Evolutionary conservation across 2,329 filamentous ascomycete genomes (phyloP).

Genomic region (Fusarium sulawesiense): DNA sequence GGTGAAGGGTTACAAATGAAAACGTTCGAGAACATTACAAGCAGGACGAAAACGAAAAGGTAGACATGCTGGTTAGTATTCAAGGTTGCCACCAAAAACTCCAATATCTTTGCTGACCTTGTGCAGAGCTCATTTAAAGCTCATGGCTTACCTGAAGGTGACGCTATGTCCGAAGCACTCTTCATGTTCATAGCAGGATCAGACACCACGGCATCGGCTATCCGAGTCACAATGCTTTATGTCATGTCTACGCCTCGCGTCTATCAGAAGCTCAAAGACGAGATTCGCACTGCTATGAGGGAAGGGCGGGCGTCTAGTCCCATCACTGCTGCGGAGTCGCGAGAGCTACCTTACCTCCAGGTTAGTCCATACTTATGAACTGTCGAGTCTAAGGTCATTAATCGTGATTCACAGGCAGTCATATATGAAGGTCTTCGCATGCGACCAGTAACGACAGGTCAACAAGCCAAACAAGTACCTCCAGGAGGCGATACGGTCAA

Average conservation of each 20-base stretch:
- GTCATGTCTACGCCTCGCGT: background rate
- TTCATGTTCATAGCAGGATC: slow-evolving; percentile 11
- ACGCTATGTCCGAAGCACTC: background rate
- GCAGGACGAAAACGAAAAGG: background rate
- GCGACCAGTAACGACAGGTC: background rate
- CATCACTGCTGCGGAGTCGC: background rate
- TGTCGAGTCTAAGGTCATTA: no score
- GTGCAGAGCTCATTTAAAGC: slow-evolving; percentile 3
- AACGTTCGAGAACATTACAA: background rate
- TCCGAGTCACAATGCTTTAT: background rate
- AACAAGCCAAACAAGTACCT: slow-evolving; percentile 1
- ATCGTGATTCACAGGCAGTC: background rate
- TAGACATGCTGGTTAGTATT: background rate
- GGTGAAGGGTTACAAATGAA: background rate
- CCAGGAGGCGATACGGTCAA: background rate
- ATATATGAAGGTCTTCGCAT: slow-evolving; percentile 8
- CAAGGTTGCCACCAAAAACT: accelerated
- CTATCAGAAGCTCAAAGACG: slow-evolving; percentile 1
- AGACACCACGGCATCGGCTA: background rate
- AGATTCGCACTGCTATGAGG: background rate
- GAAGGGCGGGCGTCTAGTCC: background rate
- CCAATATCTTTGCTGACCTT: accelerated
- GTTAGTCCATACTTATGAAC: accelerated
- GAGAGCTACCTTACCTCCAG: slow-evolving; percentile 1
- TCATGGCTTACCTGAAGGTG: background rate